Evolutionary conservation across 768 basidiomycete genomes (phyloP).

Genomic region (Leccinum disarticulatum): DNA sequence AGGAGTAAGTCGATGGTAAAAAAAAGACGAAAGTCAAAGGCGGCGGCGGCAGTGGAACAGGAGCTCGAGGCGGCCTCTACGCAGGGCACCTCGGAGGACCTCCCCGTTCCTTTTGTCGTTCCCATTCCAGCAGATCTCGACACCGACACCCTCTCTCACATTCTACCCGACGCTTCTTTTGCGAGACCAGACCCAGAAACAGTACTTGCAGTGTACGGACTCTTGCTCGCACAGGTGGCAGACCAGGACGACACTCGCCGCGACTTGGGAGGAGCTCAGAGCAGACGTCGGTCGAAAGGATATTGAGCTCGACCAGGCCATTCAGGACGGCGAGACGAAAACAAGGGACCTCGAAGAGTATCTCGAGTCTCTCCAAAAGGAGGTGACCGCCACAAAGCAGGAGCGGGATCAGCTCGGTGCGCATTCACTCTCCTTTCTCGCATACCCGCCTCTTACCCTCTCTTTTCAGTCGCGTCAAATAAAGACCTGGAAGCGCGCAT

Average conservation of each 20-base stretch:
- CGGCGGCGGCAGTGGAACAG: slow-evolving; percentile 32
- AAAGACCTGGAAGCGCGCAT: slow-evolving; percentile 55
- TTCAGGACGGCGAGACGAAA: too few relatives aligned
- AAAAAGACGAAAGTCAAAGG: slow-evolving; percentile 66
- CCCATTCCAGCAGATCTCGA: slow-evolving; percentile 69
- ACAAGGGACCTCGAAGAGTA: slow-evolving; percentile 56
- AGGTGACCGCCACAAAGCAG: slow-evolving; percentile 53
- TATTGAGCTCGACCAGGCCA: too few relatives aligned
- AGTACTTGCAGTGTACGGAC: slow-evolving; percentile 61
- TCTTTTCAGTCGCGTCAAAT: slow-evolving; percentile 43
- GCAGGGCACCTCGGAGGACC: slow-evolving; percentile 38
- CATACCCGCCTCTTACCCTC: slow-evolving; percentile 6
- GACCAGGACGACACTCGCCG: too few relatives aligned
- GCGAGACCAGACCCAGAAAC: slow-evolving; percentile 56
- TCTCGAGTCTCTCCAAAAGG: slow-evolving; percentile 51
- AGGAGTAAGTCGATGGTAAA: slow-evolving; percentile 39
- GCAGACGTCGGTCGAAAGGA: too few relatives aligned
- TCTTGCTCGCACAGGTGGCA: slow-evolving; percentile 54
- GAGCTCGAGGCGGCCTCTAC: slow-evolving; percentile 36
- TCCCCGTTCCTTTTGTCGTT: slow-evolving; percentile 33
- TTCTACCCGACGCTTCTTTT: slow-evolving; percentile 63
- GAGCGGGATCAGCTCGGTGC: slow-evolving; percentile 69
- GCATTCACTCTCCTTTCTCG: slow-evolving; percentile 24
- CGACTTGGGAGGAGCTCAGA: too few relatives aligned
- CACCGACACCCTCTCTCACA: slow-evolving; percentile 51